Evolutionary conservation across 139 green algal genomes (phyloP).

Genomic region (Picochlorum costavermella): DNA sequence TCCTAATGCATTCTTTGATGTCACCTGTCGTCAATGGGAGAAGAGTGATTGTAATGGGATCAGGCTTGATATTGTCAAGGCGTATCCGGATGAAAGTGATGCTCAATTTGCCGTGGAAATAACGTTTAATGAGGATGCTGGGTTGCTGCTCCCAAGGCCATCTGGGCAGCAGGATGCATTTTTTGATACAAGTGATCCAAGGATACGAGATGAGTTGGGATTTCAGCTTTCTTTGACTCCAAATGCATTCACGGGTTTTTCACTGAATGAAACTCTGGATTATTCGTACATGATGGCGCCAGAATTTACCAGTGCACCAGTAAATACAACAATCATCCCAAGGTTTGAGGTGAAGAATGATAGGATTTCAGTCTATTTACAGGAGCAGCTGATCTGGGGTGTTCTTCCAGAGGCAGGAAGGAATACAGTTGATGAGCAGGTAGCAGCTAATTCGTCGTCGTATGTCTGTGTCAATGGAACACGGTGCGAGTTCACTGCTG

Average conservation of each 20-base stretch:
- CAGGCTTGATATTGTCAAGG: slow-evolving; percentile 24
- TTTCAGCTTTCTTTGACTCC: slow-evolving; percentile 33
- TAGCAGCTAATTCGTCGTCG: neutral
- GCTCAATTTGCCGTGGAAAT: slow-evolving; percentile 44
- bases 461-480: neutral
- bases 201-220: slow-evolving; percentile 11
- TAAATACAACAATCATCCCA: slow-evolving; percentile 32
- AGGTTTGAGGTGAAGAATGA: slow-evolving; percentile 37
- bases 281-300: slow-evolving; percentile 53
- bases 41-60: slow-evolving; percentile 35
- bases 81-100: slow-evolving; percentile 23
- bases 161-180: neutral
- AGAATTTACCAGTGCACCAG: neutral
- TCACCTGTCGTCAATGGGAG: slow-evolving; percentile 22
- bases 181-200: slow-evolving; percentile 11
- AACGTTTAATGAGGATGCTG: slow-evolving; percentile 25
- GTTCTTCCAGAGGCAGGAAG: slow-evolving; percentile 12
- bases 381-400: slow-evolving; percentile 46
- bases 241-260: slow-evolving; percentile 16
- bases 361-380: slow-evolving; percentile 40
- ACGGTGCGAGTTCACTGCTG: slow-evolving; percentile 29
- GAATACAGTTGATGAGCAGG: neutral
- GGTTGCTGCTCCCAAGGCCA: slow-evolving; percentile 18
- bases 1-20: slow-evolving; percentile 7
- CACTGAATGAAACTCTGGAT: slow-evolving; percentile 42